phyloP scores from a whole-genome alignment of 2,329 filamentous ascomycete genomes.

The Gliomastix tumulicola region DNA sequence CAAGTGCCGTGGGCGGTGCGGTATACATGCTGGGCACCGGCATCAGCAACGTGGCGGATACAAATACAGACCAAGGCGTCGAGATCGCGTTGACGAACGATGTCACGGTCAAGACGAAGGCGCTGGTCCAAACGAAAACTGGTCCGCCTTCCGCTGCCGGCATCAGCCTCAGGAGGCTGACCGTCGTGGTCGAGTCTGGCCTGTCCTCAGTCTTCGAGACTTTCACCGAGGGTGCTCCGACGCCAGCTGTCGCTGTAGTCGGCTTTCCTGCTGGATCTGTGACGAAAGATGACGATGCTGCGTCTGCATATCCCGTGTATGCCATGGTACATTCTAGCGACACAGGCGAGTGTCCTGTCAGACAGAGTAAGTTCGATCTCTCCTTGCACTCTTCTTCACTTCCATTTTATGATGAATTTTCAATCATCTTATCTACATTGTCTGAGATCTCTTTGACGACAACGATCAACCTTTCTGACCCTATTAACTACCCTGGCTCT shows the following conservation, averaged over 20 bases:
- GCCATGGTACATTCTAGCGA: conserved; percentile 76
- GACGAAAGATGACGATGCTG: conserved; percentile 16
- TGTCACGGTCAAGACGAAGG: conserved; percentile 46
- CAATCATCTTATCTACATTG: conserved; percentile 98
- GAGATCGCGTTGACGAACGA: conserved; percentile 49
- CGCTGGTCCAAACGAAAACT: conserved; percentile 40
- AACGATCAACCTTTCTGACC: too few relatives aligned
- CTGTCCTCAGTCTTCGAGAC: conserved; percentile 62
- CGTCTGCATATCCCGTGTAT: conserved; percentile 42
- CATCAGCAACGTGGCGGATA: conserved; percentile 31
- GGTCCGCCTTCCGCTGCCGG: background rate
- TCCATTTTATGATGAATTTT: conserved; percentile 71
- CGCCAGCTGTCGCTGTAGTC: conserved; percentile 66
- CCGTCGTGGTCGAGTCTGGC: conserved; percentile 62
- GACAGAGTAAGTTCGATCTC: conserved; percentile 71
- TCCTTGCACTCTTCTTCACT: conserved; percentile 9
- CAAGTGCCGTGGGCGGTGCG: conserved; percentile 82
- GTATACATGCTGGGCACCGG: conserved; percentile 80
- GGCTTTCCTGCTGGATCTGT: conserved; percentile 53
- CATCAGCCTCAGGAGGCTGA: conserved; percentile 34
- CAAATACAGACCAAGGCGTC: conserved; percentile 16
- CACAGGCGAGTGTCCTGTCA: conserved; percentile 80
- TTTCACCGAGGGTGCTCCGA: conserved; percentile 66
- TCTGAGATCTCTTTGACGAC: conserved; percentile 90
- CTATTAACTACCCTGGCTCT: too few relatives aligned